Evolutionary conservation across 495 filamentous ascomycete species (phyloP).

Genomic region (Tuber borchii): DNA sequence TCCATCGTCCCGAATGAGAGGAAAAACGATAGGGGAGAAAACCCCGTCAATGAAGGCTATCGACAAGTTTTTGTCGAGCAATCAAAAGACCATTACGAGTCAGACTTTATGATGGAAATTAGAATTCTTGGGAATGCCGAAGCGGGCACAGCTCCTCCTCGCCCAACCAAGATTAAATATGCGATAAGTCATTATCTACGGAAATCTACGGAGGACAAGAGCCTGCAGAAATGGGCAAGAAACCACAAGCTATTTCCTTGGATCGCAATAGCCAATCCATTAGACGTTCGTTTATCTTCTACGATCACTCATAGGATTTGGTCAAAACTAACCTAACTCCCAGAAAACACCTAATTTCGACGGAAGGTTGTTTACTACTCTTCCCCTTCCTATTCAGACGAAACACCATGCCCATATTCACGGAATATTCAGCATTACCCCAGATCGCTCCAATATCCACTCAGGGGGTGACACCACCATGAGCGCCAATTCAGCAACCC

Average conservation of each 20-base stretch:
- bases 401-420: slow-evolving; percentile 47
- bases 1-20: slow-evolving; percentile 22
- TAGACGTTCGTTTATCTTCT: slow-evolving; percentile 27
- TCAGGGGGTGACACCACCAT: slow-evolving; percentile 32
- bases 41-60: slow-evolving; percentile 24
- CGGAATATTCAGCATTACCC: slow-evolving; percentile 45
- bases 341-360: slow-evolving; percentile 17
- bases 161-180: slow-evolving; percentile 15
- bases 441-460: slow-evolving; percentile 45
- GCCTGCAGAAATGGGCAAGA: slow-evolving; percentile 43
- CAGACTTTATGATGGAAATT: slow-evolving; percentile 31
- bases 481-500: slow-evolving; percentile 33
- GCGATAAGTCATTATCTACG: slow-evolving; percentile 27
- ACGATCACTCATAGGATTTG: background rate
- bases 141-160: background rate
- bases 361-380: slow-evolving; percentile 44
- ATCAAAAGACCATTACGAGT: slow-evolving; percentile 17
- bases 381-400: slow-evolving; percentile 44
- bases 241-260: slow-evolving; percentile 44
- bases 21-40: background rate
- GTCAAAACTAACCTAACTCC: slow-evolving; percentile 10
- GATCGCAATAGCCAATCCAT: slow-evolving; percentile 45
- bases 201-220: slow-evolving; percentile 16
- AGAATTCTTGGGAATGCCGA: slow-evolving; percentile 5
- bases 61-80: slow-evolving; percentile 28